Percentiles rank a stretch among this genome's conserved stretches.
These are phyloP conservation scores for Teunomyces stri DNA, from an alignment of 805 yeast species.

Conservation along the genomic window DNA sequence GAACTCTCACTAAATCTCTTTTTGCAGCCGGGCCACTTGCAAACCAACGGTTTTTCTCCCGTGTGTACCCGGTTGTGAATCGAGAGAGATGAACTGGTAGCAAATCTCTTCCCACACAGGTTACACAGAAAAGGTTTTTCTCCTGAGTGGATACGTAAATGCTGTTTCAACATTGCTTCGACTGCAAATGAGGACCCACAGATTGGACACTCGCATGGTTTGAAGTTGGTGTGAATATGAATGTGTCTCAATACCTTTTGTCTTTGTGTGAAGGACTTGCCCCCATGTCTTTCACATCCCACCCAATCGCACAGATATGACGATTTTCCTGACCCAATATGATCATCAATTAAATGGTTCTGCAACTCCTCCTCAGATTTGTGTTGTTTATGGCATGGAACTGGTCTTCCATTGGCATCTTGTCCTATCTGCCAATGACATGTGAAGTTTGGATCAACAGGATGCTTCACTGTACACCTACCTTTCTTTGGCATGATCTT, in stretches of 20 bases:
- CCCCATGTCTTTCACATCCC: slow-evolving; percentile 62
- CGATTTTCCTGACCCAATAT: slow-evolving; percentile 72
- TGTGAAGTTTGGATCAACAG: slow-evolving; percentile 32
- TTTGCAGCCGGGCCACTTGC: slow-evolving; percentile 78
- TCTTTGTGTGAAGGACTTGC: slow-evolving; percentile 68
- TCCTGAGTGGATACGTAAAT: slow-evolving; percentile 81
- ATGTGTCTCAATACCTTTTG: slow-evolving; percentile 86
- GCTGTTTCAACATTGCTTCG: slow-evolving; percentile 75
- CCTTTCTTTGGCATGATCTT: slow-evolving; percentile 28
- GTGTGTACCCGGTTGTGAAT: slow-evolving; percentile 86
- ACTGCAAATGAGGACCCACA: slow-evolving; percentile 77
- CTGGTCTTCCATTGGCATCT: slow-evolving; percentile 25
- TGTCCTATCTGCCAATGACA: slow-evolving; percentile 45
- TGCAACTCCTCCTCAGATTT: slow-evolving; percentile 59
- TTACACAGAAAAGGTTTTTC: slow-evolving; percentile 82
- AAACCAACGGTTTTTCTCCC: slow-evolving; percentile 82
- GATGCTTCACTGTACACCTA: slow-evolving; percentile 5
- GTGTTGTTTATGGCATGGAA: slow-evolving; percentile 53
- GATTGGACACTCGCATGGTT: slow-evolving; percentile 69
- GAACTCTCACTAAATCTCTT: slow-evolving; percentile 87
- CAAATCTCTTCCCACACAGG: slow-evolving; percentile 72
- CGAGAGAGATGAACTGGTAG: slow-evolving; percentile 77
- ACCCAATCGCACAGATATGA: slow-evolving; percentile 74
- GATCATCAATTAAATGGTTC: slow-evolving; percentile 63
- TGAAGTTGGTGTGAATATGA: slow-evolving; percentile 81